These are phyloP conservation scores for Podaxis carcinomalis DNA, from an alignment of 768 basidiomycete genomes.

Conservation along the genomic window DNA sequence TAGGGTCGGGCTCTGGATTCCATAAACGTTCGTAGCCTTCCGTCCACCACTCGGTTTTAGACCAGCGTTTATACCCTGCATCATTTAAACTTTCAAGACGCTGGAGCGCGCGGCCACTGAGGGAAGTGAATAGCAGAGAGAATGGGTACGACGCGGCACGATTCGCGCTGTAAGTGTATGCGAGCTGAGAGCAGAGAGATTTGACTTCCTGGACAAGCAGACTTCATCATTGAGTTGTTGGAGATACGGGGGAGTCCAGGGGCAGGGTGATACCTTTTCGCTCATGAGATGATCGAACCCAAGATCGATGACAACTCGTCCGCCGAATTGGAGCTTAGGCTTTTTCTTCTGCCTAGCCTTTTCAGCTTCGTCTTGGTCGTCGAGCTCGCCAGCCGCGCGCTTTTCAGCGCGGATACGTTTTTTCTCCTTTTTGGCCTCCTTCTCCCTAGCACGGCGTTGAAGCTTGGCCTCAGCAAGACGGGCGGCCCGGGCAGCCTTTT, in stretches of 20 bases:
- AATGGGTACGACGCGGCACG: slow-evolving; percentile 70
- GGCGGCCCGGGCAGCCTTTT: slow-evolving; percentile 70
- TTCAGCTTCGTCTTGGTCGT: slow-evolving; percentile 37
- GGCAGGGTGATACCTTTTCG: slow-evolving; percentile 70
- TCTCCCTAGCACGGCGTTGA: slow-evolving; percentile 74
- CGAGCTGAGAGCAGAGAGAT: slow-evolving; percentile 86
- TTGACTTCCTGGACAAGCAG: slow-evolving; percentile 67
- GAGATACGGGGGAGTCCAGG: not conserved
- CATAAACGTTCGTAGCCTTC: slow-evolving; percentile 72
- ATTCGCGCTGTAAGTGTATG: slow-evolving; percentile 89
- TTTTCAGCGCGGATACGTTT: slow-evolving; percentile 55
- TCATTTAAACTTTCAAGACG: slow-evolving; percentile 64
- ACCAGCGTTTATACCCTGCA: slow-evolving; percentile 76
- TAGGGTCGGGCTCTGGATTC: slow-evolving; percentile 24
- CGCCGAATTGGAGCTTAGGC: slow-evolving; percentile 44
- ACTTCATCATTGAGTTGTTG: slow-evolving; percentile 10
- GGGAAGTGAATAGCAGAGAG: slow-evolving; percentile 72
- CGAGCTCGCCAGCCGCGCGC: slow-evolving; percentile 61
- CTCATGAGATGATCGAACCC: slow-evolving; percentile 93
- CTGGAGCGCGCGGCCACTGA: slow-evolving; percentile 64
- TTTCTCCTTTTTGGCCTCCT: slow-evolving; percentile 72
- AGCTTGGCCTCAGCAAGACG: slow-evolving; percentile 62
- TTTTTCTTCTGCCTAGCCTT: slow-evolving; percentile 37
- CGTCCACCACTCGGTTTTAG: slow-evolving; percentile 78
- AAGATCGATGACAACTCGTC: slow-evolving; percentile 77